Percentiles rank a stretch among this genome's conserved stretches.
Evolutionary conservation across 441 rosid genomes (phyloP).

Genomic region (Corymbia calophylla): DNA sequence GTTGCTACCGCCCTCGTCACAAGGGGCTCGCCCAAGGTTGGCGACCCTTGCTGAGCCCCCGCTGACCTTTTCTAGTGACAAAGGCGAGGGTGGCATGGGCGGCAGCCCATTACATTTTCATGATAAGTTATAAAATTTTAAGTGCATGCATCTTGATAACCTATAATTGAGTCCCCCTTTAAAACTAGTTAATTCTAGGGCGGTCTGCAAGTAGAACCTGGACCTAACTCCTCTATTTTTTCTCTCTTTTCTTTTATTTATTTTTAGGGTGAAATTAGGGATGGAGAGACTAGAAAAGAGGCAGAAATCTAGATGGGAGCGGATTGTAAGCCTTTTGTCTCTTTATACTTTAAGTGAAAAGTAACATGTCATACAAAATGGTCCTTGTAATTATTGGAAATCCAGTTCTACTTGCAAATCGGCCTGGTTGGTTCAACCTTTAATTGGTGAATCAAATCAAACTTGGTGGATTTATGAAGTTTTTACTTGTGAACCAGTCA

Average conservation of each 20-base stretch:
- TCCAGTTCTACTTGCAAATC: background rate
- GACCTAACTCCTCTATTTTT: background rate
- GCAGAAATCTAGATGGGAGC: background rate
- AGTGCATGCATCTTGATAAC: accelerated
- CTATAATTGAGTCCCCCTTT: background rate
- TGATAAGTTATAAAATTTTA: too few species aligned
- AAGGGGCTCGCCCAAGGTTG: too few species aligned
- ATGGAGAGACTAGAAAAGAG: background rate
- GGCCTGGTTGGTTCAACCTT: accelerated
- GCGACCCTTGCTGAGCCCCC: background rate
- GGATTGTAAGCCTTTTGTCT: background rate
- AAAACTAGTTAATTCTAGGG: accelerated
- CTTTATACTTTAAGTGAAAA: background rate
- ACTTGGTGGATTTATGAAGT: background rate
- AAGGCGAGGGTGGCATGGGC: too few species aligned
- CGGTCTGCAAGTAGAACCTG: background rate
- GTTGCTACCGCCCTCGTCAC: accelerated
- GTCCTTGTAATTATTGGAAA: background rate
- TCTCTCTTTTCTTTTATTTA: background rate
- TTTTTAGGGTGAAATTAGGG: background rate
- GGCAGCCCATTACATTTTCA: accelerated
- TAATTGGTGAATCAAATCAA: background rate
- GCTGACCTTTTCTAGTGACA: accelerated
- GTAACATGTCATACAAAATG: background rate
- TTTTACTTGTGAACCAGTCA: background rate